Evolutionary conservation across 106 monocot species (phyloP).

Genomic region (Dendrobium catenatum): DNA sequence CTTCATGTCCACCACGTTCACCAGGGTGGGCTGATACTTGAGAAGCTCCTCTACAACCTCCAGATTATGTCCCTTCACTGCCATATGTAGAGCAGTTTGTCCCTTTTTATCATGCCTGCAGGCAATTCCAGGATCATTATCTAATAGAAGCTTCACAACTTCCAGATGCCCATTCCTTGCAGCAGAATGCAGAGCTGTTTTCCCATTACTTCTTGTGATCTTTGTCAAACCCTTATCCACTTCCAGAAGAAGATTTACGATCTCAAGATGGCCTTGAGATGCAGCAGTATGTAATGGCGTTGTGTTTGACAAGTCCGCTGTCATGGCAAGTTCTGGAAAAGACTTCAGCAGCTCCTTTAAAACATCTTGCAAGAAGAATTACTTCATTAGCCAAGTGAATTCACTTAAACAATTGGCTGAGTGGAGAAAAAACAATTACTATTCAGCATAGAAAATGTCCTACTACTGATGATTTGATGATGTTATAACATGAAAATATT

Average conservation of each 20-base stretch:
- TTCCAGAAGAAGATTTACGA: conserved; percentile 64
- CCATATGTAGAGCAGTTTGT: conserved; percentile 94
- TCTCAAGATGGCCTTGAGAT: conserved; percentile 77
- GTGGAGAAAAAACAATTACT: neutral
- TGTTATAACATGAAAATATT: neutral
- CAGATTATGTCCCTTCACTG: conserved; percentile 66
- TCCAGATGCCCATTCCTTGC: conserved; percentile 80
- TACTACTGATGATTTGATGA: neutral
- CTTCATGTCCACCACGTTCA: conserved; percentile 61
- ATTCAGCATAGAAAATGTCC: neutral
- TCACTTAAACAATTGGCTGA: neutral
- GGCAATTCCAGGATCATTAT: conserved; percentile 42
- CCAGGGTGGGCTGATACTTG: conserved; percentile 23
- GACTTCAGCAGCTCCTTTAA: conserved; percentile 56
- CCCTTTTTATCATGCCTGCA: conserved; percentile 79
- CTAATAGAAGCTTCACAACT: conserved; percentile 53
- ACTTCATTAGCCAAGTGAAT: neutral
- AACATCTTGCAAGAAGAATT: conserved; percentile 32
- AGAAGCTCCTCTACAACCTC: conserved; percentile 77
- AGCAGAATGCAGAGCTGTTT: conserved; percentile 75
- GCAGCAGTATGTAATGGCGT: conserved; percentile 80
- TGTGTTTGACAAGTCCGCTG: conserved; percentile 76
- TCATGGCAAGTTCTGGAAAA: conserved; percentile 71
- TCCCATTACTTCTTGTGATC: conserved; percentile 88
- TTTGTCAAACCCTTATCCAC: conserved; percentile 57